Percentiles rank a stretch among this genome's conserved stretches.
phyloP scores from a whole-genome alignment of 1,139 yeast genomes.

The Chernovozyma aurita region DNA sequence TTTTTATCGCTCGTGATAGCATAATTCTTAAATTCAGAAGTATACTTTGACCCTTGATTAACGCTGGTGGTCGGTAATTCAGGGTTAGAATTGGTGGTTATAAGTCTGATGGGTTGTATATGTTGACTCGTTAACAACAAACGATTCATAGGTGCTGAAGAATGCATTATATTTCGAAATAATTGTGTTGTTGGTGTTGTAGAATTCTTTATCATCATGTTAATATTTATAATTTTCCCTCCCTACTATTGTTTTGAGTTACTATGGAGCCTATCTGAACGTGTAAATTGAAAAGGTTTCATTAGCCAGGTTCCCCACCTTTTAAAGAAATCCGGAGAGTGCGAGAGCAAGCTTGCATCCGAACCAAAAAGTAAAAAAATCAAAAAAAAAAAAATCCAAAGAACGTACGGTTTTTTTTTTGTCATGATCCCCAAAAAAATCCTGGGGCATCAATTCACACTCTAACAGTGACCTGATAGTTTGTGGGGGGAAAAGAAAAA shows the following conservation, averaged over 20 bases:
- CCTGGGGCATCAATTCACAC: too few species aligned
- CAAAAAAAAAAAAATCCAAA: too few species aligned
- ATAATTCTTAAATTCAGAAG: slow-evolving; percentile 30
- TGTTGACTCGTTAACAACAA: slow-evolving; percentile 6
- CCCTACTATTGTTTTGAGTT: too few species aligned
- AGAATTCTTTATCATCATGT: background rate
- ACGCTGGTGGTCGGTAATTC: slow-evolving; percentile 5
- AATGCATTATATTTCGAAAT: background rate
- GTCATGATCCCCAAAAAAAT: too few species aligned
- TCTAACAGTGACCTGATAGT: too few species aligned
- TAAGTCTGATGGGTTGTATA: slow-evolving; percentile 2
- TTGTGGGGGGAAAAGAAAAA: too few species aligned
- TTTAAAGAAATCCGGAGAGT: background rate
- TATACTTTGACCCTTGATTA: slow-evolving; percentile 32
- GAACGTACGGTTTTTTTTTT: background rate
- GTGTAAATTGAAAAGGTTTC: background rate
- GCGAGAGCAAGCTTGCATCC: background rate
- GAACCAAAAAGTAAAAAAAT: too few species aligned
- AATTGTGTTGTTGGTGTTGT: background rate
- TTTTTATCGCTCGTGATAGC: slow-evolving; percentile 59
- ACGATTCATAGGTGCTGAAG: background rate
- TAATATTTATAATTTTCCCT: too few species aligned
- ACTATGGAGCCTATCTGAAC: background rate
- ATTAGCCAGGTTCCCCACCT: background rate
- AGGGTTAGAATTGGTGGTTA: background rate